Percentiles rank a stretch among this genome's conserved stretches.
These are phyloP conservation scores for Salvia miltiorrhiza DNA, from an alignment of 257 asterid species.

Conservation along the genomic window DNA sequence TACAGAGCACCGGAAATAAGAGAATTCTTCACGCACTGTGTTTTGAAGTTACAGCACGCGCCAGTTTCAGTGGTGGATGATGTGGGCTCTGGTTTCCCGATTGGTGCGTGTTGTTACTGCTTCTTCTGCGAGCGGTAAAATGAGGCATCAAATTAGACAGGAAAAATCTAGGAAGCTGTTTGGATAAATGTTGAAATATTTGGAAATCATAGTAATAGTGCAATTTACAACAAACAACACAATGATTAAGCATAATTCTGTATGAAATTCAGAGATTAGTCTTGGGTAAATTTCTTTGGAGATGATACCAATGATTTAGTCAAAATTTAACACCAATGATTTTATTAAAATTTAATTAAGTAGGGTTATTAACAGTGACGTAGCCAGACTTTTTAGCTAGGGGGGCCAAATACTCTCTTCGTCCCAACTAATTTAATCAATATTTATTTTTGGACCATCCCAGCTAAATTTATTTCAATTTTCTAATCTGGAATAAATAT, in stretches of 20 bases:
- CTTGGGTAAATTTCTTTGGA: not conserved
- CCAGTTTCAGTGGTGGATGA: not conserved
- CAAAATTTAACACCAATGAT: too few relatives aligned
- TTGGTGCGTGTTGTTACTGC: constrained; percentile 1
- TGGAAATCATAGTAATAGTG: too few relatives aligned
- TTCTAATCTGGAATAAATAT: too few relatives aligned
- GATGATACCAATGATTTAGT: too few relatives aligned
- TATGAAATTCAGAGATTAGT: not conserved
- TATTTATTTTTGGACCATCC: too few relatives aligned
- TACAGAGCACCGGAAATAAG: constrained; percentile 13
- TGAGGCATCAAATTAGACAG: not conserved
- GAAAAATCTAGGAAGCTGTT: constrained; percentile 6
- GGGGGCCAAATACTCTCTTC: too few relatives aligned
- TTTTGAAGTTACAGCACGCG: not conserved
- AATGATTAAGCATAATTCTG: not conserved
- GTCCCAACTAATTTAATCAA: too few relatives aligned
- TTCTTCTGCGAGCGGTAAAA: not conserved
- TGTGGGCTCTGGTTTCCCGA: not conserved
- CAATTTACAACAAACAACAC: not conserved
- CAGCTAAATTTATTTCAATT: too few relatives aligned
- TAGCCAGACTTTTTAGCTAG: too few relatives aligned
- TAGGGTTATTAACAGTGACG: too few relatives aligned
- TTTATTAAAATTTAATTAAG: not conserved
- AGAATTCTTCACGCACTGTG: constrained; percentile 1
- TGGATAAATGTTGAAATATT: not conserved